These are phyloP conservation scores for Claviceps humidiphila DNA, from an alignment of 2,329 filamentous ascomycete species.

Conservation along the genomic window DNA sequence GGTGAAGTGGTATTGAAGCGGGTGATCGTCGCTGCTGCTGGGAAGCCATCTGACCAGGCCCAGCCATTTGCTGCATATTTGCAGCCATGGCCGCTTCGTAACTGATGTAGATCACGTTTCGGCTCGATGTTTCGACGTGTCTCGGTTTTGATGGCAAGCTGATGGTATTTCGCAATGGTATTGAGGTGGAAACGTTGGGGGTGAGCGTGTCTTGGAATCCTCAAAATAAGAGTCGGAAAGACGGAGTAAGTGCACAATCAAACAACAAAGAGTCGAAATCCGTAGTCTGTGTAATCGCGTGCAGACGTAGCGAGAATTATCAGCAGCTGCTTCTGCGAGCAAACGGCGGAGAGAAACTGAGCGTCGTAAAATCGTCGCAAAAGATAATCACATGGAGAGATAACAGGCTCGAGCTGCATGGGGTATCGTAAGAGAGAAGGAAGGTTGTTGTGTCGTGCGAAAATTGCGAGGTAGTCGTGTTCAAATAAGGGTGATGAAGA, in stretches of 20 bases:
- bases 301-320: neutral
- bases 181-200: neutral
- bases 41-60: conserved; percentile 31
- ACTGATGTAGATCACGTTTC: neutral
- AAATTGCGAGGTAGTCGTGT: neutral
- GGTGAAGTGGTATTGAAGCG: conserved; percentile 19
- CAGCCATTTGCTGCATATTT: conserved; percentile 45
- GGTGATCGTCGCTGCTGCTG: conserved; percentile 25
- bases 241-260: neutral
- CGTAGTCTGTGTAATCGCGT: neutral
- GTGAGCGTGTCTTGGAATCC: neutral
- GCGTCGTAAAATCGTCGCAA: neutral
- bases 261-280: neutral
- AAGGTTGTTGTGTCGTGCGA: neutral
- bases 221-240: neutral
- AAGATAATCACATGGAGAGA: neutral
- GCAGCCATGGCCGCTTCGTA: conserved; percentile 41
- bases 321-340: neutral
- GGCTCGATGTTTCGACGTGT: neutral
- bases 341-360: neutral
- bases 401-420: neutral
- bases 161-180: neutral
- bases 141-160: neutral
- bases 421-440: neutral
- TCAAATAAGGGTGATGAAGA: neutral